Conservation (phyloP, 179 eudicot genomes). For the Spergularia azorica region DNA sequence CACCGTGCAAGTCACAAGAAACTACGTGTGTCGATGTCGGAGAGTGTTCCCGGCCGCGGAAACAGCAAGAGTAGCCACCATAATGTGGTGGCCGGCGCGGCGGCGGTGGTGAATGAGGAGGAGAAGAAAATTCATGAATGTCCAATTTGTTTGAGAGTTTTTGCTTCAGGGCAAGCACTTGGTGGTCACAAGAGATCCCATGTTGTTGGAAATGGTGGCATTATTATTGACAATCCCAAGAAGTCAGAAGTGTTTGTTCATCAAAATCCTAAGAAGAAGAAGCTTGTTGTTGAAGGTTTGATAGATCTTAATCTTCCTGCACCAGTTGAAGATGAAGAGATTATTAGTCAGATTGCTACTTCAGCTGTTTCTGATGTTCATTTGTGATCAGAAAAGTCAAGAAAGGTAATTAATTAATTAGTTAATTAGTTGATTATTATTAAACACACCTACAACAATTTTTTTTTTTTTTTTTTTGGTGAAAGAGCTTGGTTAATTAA, state of each 20-base stretch:
- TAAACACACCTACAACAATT: not conserved
- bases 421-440: not conserved
- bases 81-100: not conserved
- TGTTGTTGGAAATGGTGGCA: conserved; percentile 21
- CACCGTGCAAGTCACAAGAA: conserved; percentile 80
- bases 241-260: not conserved
- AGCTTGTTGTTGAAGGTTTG: conserved; percentile 7
- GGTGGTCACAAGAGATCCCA: conserved; percentile 93
- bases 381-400: conserved; percentile 28
- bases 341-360: conserved; percentile 42
- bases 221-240: not conserved
- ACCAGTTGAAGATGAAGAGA: conserved; percentile 45
- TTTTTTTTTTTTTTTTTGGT: not conserved
- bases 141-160: conserved; percentile 67
- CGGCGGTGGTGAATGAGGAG: not conserved
- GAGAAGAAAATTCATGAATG: conserved; percentile 61
- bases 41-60: not conserved
- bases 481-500: conserved; percentile 1
- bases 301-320: conserved; percentile 92
- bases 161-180: conserved; percentile 74
- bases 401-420: conserved; percentile 21
- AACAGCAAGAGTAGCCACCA: not conserved
- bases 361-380: conserved; percentile 63
- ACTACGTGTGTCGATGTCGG: conserved; percentile 1
- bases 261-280: conserved; percentile 1